Conservation (phyloP, 2,329 filamentous ascomycete genomes). For the Exophiala viscosa region DNA sequence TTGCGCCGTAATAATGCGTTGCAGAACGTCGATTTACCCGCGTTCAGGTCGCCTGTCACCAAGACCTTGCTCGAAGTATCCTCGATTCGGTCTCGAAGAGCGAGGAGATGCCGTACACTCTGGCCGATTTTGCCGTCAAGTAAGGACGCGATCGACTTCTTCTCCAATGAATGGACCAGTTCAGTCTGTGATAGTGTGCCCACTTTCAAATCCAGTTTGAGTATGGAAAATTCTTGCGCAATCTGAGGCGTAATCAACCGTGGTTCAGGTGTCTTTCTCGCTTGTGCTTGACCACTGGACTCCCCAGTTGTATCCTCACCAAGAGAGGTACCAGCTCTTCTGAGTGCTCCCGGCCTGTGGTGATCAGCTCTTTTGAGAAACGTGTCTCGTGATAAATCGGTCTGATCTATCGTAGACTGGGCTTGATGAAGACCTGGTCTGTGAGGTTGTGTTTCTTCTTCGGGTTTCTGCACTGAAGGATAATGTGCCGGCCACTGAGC, state of each 20-base stretch:
- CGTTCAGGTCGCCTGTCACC: constrained; percentile 92
- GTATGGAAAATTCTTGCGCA: constrained; percentile 88
- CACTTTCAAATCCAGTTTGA: constrained; percentile 92
- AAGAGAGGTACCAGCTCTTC: constrained; percentile 69
- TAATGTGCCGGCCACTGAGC: constrained; percentile 91
- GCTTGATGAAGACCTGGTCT: constrained; percentile 36
- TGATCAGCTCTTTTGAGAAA: constrained; percentile 29
- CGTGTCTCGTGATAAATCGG: constrained; percentile 32
- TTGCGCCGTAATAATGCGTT: constrained; percentile 93
- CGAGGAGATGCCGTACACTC: constrained; percentile 83
- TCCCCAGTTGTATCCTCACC: constrained; percentile 58
- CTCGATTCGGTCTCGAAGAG: constrained; percentile 87
- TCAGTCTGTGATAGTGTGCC: constrained; percentile 82
- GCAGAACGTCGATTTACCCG: constrained; percentile 97
- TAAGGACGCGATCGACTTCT: constrained; percentile 81
- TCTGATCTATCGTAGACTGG: constrained; percentile 34
- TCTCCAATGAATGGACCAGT: constrained; percentile 90
- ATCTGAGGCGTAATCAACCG: constrained; percentile 87
- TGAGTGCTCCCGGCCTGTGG: constrained; percentile 51
- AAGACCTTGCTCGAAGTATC: constrained; percentile 96
- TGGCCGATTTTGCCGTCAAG: constrained; percentile 92
- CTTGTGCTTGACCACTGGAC: constrained; percentile 68
- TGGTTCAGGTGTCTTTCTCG: constrained; percentile 63
- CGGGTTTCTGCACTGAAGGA: constrained; percentile 70
- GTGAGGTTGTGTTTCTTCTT: constrained; percentile 35